Conservation (phyloP, 768 basidiomycete genomes). For the Cystobasidium onofrii region DNA sequence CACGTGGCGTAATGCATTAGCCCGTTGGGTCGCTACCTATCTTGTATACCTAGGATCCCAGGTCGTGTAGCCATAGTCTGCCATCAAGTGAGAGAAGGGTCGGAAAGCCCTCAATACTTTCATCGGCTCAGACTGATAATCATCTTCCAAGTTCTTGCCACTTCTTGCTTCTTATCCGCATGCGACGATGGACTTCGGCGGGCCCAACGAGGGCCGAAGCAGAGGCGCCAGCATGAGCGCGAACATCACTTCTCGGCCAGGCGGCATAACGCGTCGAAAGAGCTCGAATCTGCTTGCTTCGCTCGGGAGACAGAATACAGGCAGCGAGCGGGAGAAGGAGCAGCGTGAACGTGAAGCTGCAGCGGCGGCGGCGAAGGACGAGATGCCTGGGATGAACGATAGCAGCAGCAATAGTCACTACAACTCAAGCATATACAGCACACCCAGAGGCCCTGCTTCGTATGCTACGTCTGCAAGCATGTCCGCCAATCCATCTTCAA, state of each 20-base stretch:
- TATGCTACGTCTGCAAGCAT: neutral
- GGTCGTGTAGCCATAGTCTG: too few species aligned
- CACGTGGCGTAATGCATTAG: too few species aligned
- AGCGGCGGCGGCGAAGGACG: neutral
- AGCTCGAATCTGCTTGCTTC: conserved; percentile 33
- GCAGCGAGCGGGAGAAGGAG: conserved; percentile 3
- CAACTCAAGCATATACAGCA: neutral
- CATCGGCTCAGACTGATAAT: neutral
- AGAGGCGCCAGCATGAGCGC: neutral
- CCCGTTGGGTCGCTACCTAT: too few species aligned
- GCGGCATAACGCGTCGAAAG: conserved; percentile 21
- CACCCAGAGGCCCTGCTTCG: neutral
- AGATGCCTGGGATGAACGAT: neutral
- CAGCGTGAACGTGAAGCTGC: neutral
- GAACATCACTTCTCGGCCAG: neutral
- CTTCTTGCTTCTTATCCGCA: neutral
- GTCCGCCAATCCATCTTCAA: neutral
- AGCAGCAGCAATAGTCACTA: neutral
- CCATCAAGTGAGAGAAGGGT: too few species aligned
- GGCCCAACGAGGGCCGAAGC: neutral
- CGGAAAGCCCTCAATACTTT: too few species aligned
- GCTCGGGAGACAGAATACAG: conserved; percentile 14
- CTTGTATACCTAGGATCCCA: too few species aligned
- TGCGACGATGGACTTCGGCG: neutral
- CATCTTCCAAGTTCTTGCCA: neutral